Evolutionary conservation across 805 yeast species (phyloP), one percentile per base, ranked within the genome.

Genomic region (Isabelozyma pseudorhagii): DNA sequence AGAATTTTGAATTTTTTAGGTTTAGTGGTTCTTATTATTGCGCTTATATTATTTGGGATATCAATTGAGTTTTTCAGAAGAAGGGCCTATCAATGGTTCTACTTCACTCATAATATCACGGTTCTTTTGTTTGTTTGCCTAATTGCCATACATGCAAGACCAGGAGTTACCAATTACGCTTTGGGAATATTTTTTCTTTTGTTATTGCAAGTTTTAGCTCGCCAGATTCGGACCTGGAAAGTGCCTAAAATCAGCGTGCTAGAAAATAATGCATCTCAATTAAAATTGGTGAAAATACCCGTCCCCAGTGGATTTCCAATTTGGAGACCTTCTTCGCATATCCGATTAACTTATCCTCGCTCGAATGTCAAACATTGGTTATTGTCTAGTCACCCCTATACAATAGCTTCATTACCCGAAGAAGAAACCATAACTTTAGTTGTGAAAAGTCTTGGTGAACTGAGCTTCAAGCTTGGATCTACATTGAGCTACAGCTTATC

Each of bases 301-400:
- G 63, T 53, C 46, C 60, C 69, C 2, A 6, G 17, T 3, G 15
- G 18, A 15, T 38, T n/a, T 9, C 40, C 50, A 7, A 27, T 25
- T n/a, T 68, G 64, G 62, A 64, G 59, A 5, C 81, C 89, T 0
- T 89, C 83, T 0, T 75, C 84, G 1, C 92, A 86, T 57, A 47
- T 85, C 1, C 67, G 91, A 54, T 51, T 84, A 1, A 75, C 79
- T 3, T 60, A 64, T 9, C 49, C 64, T 2, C 63, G 68, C 21
- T 54, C 68, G 17, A 61, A 59, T 39, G 52, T 48, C 15, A 67
- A 74, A 46, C 74, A 74, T 2, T 61, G 75, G 47, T 25, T 84
- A 2, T 61, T 71, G 5, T 83, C 93, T 7, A 71, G 86, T 2
- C 92, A 86, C 60, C 92, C 93, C 2, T 87, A 74, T 57, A 83